Percentiles rank a stretch among this genome's conserved stretches.
These are phyloP conservation scores for Pseudopithomyces chartarum DNA, from an alignment of 2,329 filamentous ascomycete genomes.

Conservation along the genomic window DNA sequence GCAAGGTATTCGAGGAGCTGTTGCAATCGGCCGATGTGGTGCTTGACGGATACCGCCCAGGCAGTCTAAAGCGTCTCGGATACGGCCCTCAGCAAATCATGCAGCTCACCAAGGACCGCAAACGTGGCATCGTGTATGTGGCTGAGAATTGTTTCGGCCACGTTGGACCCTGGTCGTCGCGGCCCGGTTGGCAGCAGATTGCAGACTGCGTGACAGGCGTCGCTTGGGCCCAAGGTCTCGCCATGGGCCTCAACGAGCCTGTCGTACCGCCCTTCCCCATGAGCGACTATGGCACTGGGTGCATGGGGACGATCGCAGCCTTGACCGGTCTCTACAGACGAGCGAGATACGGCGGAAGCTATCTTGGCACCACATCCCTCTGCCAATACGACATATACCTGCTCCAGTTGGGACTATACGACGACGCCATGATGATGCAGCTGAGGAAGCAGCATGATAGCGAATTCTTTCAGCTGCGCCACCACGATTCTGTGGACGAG, in stretches of 20 bases:
- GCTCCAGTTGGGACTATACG: constrained; percentile 64
- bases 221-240: constrained; percentile 66
- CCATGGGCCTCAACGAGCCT: constrained; percentile 66
- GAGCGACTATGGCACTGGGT: constrained; percentile 71
- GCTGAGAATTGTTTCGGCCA: constrained; percentile 75
- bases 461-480: constrained; percentile 62
- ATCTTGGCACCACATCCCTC: constrained; percentile 67
- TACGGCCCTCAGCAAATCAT: constrained; percentile 64
- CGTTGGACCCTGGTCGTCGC: constrained; percentile 64
- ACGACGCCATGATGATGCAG: constrained; percentile 57
- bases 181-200: constrained; percentile 75
- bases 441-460: constrained; percentile 56
- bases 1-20: constrained; percentile 62
- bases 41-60: constrained; percentile 72
- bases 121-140: constrained; percentile 70
- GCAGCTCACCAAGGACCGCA: constrained; percentile 58
- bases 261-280: constrained; percentile 68
- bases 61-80: constrained; percentile 66
- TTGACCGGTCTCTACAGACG: constrained; percentile 67
- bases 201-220: constrained; percentile 68
- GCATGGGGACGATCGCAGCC: constrained; percentile 71
- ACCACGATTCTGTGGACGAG: constrained; percentile 68
- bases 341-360: constrained; percentile 67
- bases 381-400: constrained; percentile 72
- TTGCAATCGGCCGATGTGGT: constrained; percentile 68